Conservation (phyloP, 345 rosid genomes). For the Hirschfeldia incana region DNA sequence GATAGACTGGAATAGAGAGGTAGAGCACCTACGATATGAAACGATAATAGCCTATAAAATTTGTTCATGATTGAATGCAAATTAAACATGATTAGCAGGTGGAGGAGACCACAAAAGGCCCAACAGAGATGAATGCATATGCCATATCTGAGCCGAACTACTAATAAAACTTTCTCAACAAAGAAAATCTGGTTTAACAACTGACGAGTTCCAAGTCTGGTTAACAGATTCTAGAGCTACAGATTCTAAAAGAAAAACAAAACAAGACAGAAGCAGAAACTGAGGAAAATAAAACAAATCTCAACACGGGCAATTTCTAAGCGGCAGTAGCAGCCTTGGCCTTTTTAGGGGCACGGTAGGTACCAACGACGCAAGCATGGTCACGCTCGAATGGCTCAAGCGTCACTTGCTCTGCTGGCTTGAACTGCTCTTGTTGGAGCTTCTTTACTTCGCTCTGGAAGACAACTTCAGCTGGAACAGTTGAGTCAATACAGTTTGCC, state of each 20-base stretch:
- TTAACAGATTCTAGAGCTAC: background rate
- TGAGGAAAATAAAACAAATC: background rate
- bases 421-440: conserved; percentile 81
- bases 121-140: conserved; percentile 45
- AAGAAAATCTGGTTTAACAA: background rate
- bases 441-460: conserved; percentile 89
- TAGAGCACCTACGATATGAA: background rate
- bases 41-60: background rate
- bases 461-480: conserved; percentile 86
- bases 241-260: background rate
- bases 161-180: background rate
- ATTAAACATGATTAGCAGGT: conserved; percentile 40
- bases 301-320: conserved; percentile 1
- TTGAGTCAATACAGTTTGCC: conserved; percentile 98
- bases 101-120: conserved; percentile 64
- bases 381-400: conserved; percentile 98
- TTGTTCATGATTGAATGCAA: background rate
- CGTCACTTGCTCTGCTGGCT: conserved; percentile 87
- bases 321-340: conserved; percentile 51
- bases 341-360: conserved; percentile 84
- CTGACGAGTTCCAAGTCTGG: background rate
- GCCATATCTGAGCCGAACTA: background rate
- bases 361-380: conserved; percentile 96
- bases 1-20: background rate
- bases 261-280: background rate